Conservation (phyloP, 176 grass and related monocot species). For the Tillandsia leiboldiana region DNA sequence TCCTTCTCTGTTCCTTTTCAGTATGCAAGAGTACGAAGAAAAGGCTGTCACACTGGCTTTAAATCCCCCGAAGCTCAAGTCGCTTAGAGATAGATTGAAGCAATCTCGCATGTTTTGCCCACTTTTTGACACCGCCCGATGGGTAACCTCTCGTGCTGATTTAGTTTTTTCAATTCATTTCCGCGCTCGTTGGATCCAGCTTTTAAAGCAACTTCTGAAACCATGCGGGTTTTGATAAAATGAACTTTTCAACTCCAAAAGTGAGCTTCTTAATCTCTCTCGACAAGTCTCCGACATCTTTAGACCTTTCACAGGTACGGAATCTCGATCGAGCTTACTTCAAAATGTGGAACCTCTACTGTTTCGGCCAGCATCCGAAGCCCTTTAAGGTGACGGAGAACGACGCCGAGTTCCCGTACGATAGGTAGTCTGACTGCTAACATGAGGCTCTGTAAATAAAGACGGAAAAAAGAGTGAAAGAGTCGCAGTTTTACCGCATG, state of each 20-base stretch:
- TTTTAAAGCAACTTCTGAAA: not conserved
- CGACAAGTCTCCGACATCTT: too few species aligned
- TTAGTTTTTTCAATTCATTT: not conserved
- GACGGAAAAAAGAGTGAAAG: constrained; percentile 13
- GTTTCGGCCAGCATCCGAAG: constrained; percentile 35
- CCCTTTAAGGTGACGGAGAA: constrained; percentile 74
- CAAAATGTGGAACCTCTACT: constrained; percentile 84
- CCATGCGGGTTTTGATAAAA: not conserved
- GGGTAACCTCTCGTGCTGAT: constrained; percentile 25
- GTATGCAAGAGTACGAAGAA: constrained; percentile 77
- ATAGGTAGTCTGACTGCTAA: constrained; percentile 23
- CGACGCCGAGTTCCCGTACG: constrained; percentile 39
- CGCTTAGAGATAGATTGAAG: constrained; percentile 58
- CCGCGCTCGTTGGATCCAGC: not conserved
- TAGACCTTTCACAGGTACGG: constrained; percentile 34
- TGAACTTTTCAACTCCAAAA: not conserved
- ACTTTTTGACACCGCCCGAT: constrained; percentile 65
- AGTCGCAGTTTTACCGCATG: too few species aligned
- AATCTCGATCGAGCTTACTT: constrained; percentile 82
- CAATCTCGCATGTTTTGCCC: constrained; percentile 62
- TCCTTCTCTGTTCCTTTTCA: constrained; percentile 23
- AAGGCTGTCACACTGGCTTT: constrained; percentile 55
- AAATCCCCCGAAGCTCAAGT: constrained; percentile 50
- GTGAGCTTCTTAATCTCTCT: too few species aligned
- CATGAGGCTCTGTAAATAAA: constrained; percentile 55